Evolutionary conservation across 176 grass and related monocot genomes (phyloP).

Genomic region (Avena eriantha): DNA sequence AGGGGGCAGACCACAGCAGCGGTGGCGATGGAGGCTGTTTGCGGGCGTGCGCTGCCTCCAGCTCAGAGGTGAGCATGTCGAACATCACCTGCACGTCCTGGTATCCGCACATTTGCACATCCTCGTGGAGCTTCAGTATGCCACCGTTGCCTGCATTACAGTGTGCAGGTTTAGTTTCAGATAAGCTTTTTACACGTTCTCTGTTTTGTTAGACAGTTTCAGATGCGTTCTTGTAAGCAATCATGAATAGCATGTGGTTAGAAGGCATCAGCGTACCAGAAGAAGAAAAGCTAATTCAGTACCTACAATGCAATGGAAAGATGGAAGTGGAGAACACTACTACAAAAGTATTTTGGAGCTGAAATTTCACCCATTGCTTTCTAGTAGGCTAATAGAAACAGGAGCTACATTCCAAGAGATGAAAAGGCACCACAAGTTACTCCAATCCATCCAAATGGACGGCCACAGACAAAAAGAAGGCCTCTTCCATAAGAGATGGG

Average conservation of each 20-base stretch:
- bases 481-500: slow-evolving; percentile 9
- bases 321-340: not conserved
- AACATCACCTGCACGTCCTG: slow-evolving; percentile 94
- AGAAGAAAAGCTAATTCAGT: not conserved
- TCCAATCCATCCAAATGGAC: not conserved
- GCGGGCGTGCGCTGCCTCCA: slow-evolving; percentile 46
- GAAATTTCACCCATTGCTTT: not conserved
- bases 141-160: slow-evolving; percentile 60
- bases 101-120: slow-evolving; percentile 83
- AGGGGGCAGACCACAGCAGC: slow-evolving; percentile 4
- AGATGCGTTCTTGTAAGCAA: not conserved
- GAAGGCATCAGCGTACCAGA: not conserved
- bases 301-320: not conserved
- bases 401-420: slow-evolving; percentile 10
- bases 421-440: slow-evolving; percentile 1
- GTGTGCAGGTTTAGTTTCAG: not conserved
- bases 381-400: not conserved
- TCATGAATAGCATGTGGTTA: not conserved
- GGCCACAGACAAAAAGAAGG: not conserved
- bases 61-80: slow-evolving; percentile 79
- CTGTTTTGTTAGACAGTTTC: not conserved
- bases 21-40: slow-evolving; percentile 23
- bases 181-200: not conserved
- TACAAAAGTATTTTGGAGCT: slow-evolving; percentile 1
- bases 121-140: slow-evolving; percentile 76